Percentiles rank a stretch among this genome's conserved stretches.
Evolutionary conservation across 2,329 filamentous ascomycete species (phyloP).

Genomic region (Emergomyces orientalis): DNA sequence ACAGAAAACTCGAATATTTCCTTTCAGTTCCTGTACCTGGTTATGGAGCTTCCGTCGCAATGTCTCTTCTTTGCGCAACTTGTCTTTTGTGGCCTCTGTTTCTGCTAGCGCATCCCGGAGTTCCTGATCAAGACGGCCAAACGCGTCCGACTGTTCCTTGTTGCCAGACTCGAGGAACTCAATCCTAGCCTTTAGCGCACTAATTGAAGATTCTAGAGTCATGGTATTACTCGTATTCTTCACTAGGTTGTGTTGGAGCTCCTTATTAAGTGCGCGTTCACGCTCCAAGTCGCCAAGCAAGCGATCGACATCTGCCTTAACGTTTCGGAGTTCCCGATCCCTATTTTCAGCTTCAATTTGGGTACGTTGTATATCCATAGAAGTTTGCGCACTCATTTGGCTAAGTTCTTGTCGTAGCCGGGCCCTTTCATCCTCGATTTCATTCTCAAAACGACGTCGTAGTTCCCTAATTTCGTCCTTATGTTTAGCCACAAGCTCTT

Average conservation of each 20-base stretch:
- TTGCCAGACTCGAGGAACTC: slow-evolving; percentile 84
- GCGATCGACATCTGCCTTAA: slow-evolving; percentile 33
- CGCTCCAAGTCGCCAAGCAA: slow-evolving; percentile 45
- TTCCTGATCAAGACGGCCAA: slow-evolving; percentile 68
- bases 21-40: slow-evolving; percentile 94
- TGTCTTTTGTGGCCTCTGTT: slow-evolving; percentile 64
- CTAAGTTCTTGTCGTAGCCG: slow-evolving; percentile 54
- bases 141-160: slow-evolving; percentile 79
- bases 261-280: slow-evolving; percentile 53
- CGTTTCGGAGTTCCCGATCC: slow-evolving; percentile 43
- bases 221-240: slow-evolving; percentile 54
- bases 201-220: slow-evolving; percentile 63
- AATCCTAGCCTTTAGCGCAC: slow-evolving; percentile 69
- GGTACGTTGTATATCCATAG: slow-evolving; percentile 37
- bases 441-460: slow-evolving; percentile 53
- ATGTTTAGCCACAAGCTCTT: slow-evolving; percentile 52
- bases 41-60: slow-evolving; percentile 88
- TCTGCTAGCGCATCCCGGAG: slow-evolving; percentile 66
- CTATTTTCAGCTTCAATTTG: slow-evolving; percentile 44
- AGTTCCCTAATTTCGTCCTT: slow-evolving; percentile 59
- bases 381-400: slow-evolving; percentile 49
- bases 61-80: slow-evolving; percentile 83
- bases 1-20: slow-evolving; percentile 97
- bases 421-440: slow-evolving; percentile 56
- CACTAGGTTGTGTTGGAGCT: slow-evolving; percentile 50